These are phyloP conservation scores for Agrocybe pediades DNA, from an alignment of 768 basidiomycete species.

Conservation along the genomic window DNA sequence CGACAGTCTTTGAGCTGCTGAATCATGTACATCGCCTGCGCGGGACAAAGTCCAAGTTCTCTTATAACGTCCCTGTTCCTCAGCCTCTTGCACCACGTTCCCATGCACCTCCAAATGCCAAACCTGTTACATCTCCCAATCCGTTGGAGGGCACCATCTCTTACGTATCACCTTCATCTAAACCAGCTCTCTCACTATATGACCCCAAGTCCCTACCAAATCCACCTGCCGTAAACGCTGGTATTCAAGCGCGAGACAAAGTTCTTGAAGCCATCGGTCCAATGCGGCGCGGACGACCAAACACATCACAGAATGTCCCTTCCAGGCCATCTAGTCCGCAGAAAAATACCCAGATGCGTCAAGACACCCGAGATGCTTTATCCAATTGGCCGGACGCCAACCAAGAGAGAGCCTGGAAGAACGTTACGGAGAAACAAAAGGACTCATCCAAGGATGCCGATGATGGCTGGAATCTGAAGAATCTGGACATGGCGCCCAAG, in stretches of 20 bases:
- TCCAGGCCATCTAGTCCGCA: slow-evolving; percentile 37
- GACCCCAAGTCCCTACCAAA: slow-evolving; percentile 10
- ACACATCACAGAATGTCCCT: slow-evolving; percentile 24
- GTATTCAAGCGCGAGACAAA: slow-evolving; percentile 72
- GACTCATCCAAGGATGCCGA: slow-evolving; percentile 17
- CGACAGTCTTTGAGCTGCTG: slow-evolving; percentile 86
- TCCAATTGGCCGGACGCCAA: slow-evolving; percentile 36
- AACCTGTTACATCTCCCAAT: slow-evolving; percentile 18
- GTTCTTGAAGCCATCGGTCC: slow-evolving; percentile 81
- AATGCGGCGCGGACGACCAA: slow-evolving; percentile 72
- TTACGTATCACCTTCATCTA: slow-evolving; percentile 21
- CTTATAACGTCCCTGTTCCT: slow-evolving; percentile 59
- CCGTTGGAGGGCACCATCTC: slow-evolving; percentile 30
- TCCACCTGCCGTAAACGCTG: slow-evolving; percentile 38
- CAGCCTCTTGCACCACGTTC: slow-evolving; percentile 46
- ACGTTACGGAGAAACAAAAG: slow-evolving; percentile 18
- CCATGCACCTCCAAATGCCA: slow-evolving; percentile 5
- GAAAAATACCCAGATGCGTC: slow-evolving; percentile 18
- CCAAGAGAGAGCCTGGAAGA: slow-evolving; percentile 54
- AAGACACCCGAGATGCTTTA: slow-evolving; percentile 11
- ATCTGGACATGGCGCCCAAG: slow-evolving; percentile 18
- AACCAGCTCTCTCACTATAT: slow-evolving; percentile 13
- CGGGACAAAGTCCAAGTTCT: slow-evolving; percentile 80
- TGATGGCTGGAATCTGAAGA: slow-evolving; percentile 43
- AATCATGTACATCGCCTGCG: slow-evolving; percentile 82